These are phyloP conservation scores for Diaporthe sp. DNA, from an alignment of 2,329 filamentous ascomycete genomes.

Conservation along the genomic window DNA sequence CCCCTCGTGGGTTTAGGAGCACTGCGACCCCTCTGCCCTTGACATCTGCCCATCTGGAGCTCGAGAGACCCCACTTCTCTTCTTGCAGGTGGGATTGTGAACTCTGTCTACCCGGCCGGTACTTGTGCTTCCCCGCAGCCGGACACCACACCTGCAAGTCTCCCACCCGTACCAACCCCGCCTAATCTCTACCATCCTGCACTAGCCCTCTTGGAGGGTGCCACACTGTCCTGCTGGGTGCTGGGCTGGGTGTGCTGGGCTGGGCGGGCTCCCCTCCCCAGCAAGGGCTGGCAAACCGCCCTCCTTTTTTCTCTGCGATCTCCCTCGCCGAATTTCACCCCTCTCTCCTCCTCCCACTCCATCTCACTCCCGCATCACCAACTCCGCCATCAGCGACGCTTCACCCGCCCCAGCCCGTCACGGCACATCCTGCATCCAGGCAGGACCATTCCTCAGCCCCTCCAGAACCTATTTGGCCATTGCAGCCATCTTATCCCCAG, in stretches of 20 bases:
- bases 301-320: slow-evolving; percentile 43
- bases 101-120: slow-evolving; percentile 14
- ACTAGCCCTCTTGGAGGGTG: slow-evolving; percentile 29
- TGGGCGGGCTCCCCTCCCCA: slow-evolving; percentile 39
- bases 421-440: slow-evolving; percentile 40
- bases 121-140: background rate
- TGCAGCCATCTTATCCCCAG: slow-evolving; percentile 52
- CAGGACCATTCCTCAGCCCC: slow-evolving; percentile 44
- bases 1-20: slow-evolving; percentile 21
- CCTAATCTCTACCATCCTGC: slow-evolving; percentile 33
- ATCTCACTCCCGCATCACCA: slow-evolving; percentile 43
- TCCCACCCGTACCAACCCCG: slow-evolving; percentile 24
- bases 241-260: slow-evolving; percentile 28
- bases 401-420: slow-evolving; percentile 34
- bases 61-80: slow-evolving; percentile 35
- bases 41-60: slow-evolving; percentile 34
- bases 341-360: slow-evolving; percentile 45
- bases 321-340: slow-evolving; percentile 47
- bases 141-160: background rate
- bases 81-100: slow-evolving; percentile 34
- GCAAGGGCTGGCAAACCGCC: slow-evolving; percentile 43
- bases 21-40: slow-evolving; percentile 32
- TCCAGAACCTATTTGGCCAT: slow-evolving; percentile 45
- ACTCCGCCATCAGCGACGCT: slow-evolving; percentile 35
- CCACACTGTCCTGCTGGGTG: slow-evolving; percentile 34